A percentile compares a stretch with the other conserved stretches of the same genome.
Conservation (phyloP, 1,284 basidiomycete species). For the Cryptococcus wingfieldii region DNA sequence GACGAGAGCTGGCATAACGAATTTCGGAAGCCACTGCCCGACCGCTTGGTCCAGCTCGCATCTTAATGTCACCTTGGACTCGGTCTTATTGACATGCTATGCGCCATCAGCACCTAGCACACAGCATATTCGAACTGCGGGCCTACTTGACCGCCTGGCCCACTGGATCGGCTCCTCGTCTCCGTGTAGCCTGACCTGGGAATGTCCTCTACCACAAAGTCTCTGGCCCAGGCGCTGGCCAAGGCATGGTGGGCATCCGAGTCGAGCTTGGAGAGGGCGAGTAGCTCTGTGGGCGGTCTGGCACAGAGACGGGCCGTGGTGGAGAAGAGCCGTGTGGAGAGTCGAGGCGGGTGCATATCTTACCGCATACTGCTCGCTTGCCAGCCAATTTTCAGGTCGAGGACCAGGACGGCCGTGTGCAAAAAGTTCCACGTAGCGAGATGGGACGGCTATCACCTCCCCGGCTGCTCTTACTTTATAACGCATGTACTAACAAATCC, state of each 20-base stretch:
- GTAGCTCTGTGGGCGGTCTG: conserved; percentile 5
- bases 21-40: conserved; percentile 41
- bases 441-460: no score
- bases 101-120: not conserved
- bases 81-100: conserved; percentile 49
- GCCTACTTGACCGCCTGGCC: conserved; percentile 47
- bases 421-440: not conserved
- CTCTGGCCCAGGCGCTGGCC: conserved; percentile 34
- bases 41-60: conserved; percentile 25
- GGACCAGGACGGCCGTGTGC: not conserved
- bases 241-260: conserved; percentile 22
- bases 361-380: not conserved
- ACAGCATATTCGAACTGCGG: not conserved
- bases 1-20: conserved; percentile 31
- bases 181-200: conserved; percentile 37
- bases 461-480: no score
- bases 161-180: conserved; percentile 38
- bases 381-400: not conserved
- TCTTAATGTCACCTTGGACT: conserved; percentile 45
- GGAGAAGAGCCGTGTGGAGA: not conserved
- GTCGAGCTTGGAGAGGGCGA: not conserved
- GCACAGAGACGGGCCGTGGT: not conserved
- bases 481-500: not conserved
- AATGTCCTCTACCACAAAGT: conserved; percentile 36
- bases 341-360: not conserved